These are phyloP conservation scores for Albizia julibrissin DNA, from an alignment of 306 rosid genomes.

Conservation along the genomic window DNA sequence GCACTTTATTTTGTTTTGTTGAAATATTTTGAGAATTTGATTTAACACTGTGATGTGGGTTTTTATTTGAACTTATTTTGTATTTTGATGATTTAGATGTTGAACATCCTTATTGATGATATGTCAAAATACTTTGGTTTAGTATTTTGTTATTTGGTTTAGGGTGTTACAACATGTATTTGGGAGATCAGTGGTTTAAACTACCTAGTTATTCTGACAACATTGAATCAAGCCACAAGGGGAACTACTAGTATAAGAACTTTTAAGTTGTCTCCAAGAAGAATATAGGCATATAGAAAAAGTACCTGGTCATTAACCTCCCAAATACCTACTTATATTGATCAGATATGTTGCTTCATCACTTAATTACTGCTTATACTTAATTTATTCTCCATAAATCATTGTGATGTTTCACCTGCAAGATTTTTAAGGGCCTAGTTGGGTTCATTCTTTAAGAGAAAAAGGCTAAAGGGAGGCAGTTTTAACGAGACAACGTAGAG, in stretches of 20 bases:
- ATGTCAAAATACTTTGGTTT: too few species aligned
- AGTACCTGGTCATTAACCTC: slow-evolving; percentile 88
- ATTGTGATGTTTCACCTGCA: slow-evolving; percentile 5
- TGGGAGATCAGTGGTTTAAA: not conserved
- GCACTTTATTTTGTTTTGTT: too few species aligned
- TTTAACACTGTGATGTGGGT: too few species aligned
- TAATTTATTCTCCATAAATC: slow-evolving; percentile 3
- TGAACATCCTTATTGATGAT: too few species aligned
- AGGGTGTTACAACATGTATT: too few species aligned
- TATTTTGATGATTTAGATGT: too few species aligned
- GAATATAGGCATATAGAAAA: not conserved
- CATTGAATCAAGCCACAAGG: not conserved
- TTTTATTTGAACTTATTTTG: too few species aligned
- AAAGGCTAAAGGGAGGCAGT: too few species aligned
- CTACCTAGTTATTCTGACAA: slow-evolving; percentile 21
- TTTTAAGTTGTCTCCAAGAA: slow-evolving; percentile 16
- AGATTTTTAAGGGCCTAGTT: slow-evolving; percentile 22
- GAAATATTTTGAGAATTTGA: too few species aligned
- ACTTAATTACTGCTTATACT: not conserved
- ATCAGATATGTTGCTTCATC: slow-evolving; percentile 20
- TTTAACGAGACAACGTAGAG: too few species aligned
- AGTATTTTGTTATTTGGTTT: too few species aligned
- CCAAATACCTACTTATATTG: too few species aligned
- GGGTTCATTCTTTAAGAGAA: not conserved
- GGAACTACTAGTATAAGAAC: not conserved